A percentile compares a stretch with the other conserved stretches of the same genome.
These are phyloP conservation scores for Cryptomeria japonica DNA, from an alignment of 75 land plant genomes.

Conservation along the genomic window DNA sequence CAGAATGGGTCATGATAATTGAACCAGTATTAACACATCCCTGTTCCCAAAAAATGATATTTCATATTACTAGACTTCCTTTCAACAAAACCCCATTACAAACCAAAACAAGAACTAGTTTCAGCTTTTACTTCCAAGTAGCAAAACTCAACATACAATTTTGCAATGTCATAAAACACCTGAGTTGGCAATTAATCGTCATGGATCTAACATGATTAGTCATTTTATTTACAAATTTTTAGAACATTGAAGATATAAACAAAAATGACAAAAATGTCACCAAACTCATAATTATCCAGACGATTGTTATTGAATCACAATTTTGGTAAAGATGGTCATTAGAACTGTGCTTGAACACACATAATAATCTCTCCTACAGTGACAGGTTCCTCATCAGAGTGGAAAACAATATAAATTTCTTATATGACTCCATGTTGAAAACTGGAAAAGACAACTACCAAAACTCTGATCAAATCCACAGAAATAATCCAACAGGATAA, in stretches of 20 bases:
- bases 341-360: not conserved
- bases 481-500: not conserved
- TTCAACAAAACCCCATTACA: not conserved
- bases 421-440: not conserved
- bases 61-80: not conserved
- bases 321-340: not conserved
- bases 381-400: not conserved
- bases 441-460: not conserved
- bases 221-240: no score
- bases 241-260: not conserved
- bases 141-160: not conserved
- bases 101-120: not conserved
- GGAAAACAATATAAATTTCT: no score
- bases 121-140: not conserved
- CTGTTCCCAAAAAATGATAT: not conserved
- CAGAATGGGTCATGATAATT: not conserved
- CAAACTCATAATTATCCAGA: not conserved
- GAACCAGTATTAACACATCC: not conserved
- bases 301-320: not conserved
- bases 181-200: not conserved
- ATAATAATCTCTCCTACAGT: not conserved
- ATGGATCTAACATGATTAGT: not conserved
- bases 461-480: not conserved
- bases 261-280: not conserved
- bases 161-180: not conserved